These are phyloP conservation scores for Boletus rex-veris DNA, from an alignment of 768 basidiomycete species.

Conservation along the genomic window DNA sequence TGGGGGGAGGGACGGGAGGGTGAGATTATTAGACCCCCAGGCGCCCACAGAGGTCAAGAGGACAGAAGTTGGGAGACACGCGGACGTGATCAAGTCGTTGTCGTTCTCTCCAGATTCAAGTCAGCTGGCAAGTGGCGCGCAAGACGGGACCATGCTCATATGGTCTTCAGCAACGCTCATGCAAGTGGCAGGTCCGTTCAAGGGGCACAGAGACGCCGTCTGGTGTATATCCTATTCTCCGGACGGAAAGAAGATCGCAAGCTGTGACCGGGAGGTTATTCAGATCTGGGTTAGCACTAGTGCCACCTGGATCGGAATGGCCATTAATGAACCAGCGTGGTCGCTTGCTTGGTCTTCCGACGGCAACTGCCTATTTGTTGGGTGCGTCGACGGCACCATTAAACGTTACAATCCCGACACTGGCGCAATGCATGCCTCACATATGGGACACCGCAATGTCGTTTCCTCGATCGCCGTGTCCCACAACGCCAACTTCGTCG, in stretches of 20 bases:
- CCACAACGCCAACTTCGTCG: conserved; percentile 17
- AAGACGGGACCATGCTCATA: conserved; percentile 14
- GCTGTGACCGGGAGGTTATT: conserved; percentile 17
- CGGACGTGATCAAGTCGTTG: conserved; percentile 8
- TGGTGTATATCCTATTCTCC: conserved; percentile 21
- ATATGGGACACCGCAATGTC: conserved; percentile 15
- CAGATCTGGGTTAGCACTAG: conserved; percentile 13
- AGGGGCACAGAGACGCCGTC: conserved; percentile 10
- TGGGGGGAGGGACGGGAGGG: conserved; percentile 15
- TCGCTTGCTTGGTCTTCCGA: conserved; percentile 21
- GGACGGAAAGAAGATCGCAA: conserved; percentile 16
- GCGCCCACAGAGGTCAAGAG: background rate
- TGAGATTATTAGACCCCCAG: conserved; percentile 8
- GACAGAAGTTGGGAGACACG: conserved; percentile 3
- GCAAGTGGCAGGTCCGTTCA: conserved; percentile 3
- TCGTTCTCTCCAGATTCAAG: conserved; percentile 19
- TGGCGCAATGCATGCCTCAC: background rate
- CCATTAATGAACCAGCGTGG: conserved; percentile 14
- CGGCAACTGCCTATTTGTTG: conserved; percentile 13
- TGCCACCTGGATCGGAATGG: background rate
- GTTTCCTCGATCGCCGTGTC: conserved; percentile 22
- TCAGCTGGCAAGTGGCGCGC: conserved; percentile 14
- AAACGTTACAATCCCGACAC: conserved; percentile 8
- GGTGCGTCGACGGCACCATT: conserved; percentile 16
- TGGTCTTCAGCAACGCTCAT: conserved; percentile 14